Conservation (phyloP, 2,329 filamentous ascomycete species). For the Colletotrichum limetticola region DNA sequence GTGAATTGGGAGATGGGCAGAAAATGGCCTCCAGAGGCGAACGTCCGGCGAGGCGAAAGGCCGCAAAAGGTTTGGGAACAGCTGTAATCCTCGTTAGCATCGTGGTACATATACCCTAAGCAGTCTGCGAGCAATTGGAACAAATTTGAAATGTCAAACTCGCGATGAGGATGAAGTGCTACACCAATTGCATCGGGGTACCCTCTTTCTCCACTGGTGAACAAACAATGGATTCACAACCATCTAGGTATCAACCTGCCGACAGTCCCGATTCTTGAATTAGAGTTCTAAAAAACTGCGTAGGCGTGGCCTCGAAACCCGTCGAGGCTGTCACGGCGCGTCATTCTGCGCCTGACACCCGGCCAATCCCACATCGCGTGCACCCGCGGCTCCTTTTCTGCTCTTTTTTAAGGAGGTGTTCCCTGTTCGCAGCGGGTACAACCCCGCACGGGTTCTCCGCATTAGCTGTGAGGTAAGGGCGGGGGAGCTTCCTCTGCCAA, state of each 20-base stretch:
- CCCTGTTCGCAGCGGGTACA: conserved; percentile 10
- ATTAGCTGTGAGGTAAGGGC: conserved; percentile 12
- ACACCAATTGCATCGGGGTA: background rate
- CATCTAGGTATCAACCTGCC: background rate
- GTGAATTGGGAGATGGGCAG: background rate
- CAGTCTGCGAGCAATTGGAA: conserved; percentile 17
- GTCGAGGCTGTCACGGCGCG: background rate
- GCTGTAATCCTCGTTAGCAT: conserved; percentile 12
- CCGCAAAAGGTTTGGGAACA: background rate
- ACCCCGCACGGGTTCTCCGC: conserved; percentile 34
- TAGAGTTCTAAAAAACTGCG: background rate
- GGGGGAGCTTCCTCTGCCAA: conserved; percentile 26
- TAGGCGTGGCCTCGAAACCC: background rate
- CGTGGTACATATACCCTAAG: conserved; percentile 31
- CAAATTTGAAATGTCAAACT: background rate
- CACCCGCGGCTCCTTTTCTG: background rate
- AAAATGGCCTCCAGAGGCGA: background rate
- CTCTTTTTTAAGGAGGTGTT: conserved; percentile 6
- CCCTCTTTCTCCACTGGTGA: background rate
- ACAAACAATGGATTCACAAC: background rate
- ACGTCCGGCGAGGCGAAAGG: background rate
- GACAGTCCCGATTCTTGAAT: background rate
- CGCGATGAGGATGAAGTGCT: background rate
- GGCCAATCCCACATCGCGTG: background rate
- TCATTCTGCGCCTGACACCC: background rate